Evolutionary conservation across 306 rosid species (phyloP).

Genomic region (Morella rubra): DNA sequence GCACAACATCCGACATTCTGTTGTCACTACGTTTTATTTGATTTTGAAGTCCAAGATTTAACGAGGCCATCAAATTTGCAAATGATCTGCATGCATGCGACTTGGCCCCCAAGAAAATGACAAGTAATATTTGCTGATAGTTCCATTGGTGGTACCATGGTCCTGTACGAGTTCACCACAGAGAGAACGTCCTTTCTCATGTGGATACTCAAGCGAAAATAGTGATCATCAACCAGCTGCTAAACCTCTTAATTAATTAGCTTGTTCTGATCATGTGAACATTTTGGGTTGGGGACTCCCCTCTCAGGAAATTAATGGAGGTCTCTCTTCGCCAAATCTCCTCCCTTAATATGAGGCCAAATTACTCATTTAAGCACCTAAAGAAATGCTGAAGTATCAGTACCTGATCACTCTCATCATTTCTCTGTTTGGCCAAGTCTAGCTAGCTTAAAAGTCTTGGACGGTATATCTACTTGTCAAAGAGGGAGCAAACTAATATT

Average conservation of each 20-base stretch:
- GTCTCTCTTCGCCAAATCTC: too few relatives aligned
- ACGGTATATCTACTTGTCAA: too few relatives aligned
- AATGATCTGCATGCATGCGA: not conserved
- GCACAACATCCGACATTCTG: too few relatives aligned
- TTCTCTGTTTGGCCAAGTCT: too few relatives aligned
- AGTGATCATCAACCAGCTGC: not conserved
- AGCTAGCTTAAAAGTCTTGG: too few relatives aligned
- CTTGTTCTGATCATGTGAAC: conserved; percentile 13
- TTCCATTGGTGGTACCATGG: not conserved
- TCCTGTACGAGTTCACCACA: conserved; percentile 5
- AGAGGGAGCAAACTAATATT: too few relatives aligned
- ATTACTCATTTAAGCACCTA: not conserved
- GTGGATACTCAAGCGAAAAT: too few relatives aligned
- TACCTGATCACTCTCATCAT: too few relatives aligned
- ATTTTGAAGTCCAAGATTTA: too few relatives aligned
- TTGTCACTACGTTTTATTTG: too few relatives aligned
- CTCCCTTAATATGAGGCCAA: not conserved
- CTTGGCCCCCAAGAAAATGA: not conserved
- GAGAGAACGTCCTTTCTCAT: not conserved
- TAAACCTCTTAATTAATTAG: conserved; percentile 2
- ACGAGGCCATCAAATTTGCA: not conserved
- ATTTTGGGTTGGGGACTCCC: not conserved
- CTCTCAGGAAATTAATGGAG: too few relatives aligned
- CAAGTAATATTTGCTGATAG: not conserved
- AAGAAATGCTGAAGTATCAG: too few relatives aligned